phyloP scores from a whole-genome alignment of 2,329 filamentous ascomycete genomes.

The Drechmeria coniospora region DNA sequence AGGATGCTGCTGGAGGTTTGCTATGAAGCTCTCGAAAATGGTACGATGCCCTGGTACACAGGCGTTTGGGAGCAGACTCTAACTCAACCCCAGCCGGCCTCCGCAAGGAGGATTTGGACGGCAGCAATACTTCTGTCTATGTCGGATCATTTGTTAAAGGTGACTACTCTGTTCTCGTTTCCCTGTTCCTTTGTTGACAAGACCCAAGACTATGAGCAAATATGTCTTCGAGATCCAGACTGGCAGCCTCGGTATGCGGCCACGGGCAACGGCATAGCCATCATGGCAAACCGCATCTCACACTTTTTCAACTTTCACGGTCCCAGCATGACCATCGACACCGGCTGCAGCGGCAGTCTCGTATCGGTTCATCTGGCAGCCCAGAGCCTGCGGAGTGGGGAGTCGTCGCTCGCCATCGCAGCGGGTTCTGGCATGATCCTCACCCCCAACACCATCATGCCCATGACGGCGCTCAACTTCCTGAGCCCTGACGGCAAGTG shows the following conservation, averaged over 20 bases:
- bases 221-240: slow-evolving; percentile 33
- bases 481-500: slow-evolving; percentile 34
- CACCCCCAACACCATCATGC: slow-evolving; percentile 38
- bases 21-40: slow-evolving; percentile 35
- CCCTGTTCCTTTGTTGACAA: no score
- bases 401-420: slow-evolving; percentile 29
- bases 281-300: slow-evolving; percentile 39
- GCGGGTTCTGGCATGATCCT: slow-evolving; percentile 38
- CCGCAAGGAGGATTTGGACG: slow-evolving; percentile 25
- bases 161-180: slow-evolving; percentile 6
- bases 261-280: slow-evolving; percentile 35
- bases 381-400: slow-evolving; percentile 29
- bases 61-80: background rate
- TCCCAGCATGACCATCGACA: slow-evolving; percentile 42
- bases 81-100: slow-evolving; percentile 23
- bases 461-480: slow-evolving; percentile 38
- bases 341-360: slow-evolving; percentile 41
- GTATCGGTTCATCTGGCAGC: slow-evolving; percentile 38
- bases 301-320: slow-evolving; percentile 40
- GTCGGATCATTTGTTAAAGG: slow-evolving; percentile 36
- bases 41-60: slow-evolving; percentile 12
- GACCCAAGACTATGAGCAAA: slow-evolving; percentile 32
- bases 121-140: slow-evolving; percentile 30
- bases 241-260: slow-evolving; percentile 35
- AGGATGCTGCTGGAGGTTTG: slow-evolving; percentile 34